Base-by-base conservation (phyloP, 305 asterid genomes). In the Solanum hybrid region DNA sequence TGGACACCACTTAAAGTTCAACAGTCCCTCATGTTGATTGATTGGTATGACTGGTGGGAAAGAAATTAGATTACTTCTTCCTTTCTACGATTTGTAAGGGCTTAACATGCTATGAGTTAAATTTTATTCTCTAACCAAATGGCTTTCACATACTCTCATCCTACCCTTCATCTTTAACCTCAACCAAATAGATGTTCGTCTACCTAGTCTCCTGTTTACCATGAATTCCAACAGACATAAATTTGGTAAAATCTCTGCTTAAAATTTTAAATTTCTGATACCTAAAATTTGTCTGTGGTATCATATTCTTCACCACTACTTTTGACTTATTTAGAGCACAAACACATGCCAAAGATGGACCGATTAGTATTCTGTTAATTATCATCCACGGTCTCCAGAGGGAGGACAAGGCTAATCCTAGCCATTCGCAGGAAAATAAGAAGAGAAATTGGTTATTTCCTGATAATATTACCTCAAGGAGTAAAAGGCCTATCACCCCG, bases 401-500 rank as follows among this genome's bases (percentile, higher is more conserved):
- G 39, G 32, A 57, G 78, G 31, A 10, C 38, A 85, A 57, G 88
- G 20, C 68, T 10, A 31, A 81, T 6, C 87, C 36, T 27, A 27
- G 37, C 26, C 36, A 39, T 82, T 26, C 34, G 8, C 70, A 26
- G 68, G 73, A 57, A 84, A 57, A 32, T 57, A 57, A 83, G 27
- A 1, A 51, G 4, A 85, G 3, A 85, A 61, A 85, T 51, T 10
- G 31, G 77, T 82, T 57, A 89, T 86, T 83, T 39, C 68, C 88
- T 32, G 77, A 57, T 20, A 57, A 85, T 31, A 57, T 85, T 93
- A 97, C 99, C 99, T 97, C 99, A 70, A 96, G 99, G 91, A 97
- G 99, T 90, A 94, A 92, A 88, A 97, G 97, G 38, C 98, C 99
- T 31, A 95, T n/a, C 33, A 97, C 96, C 88, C 99, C 99, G 90